Percentiles rank a stretch among this genome's conserved stretches.
These are phyloP conservation scores for Crotalaria pallida DNA, from an alignment of 306 rosid species.

Conservation along the genomic window DNA sequence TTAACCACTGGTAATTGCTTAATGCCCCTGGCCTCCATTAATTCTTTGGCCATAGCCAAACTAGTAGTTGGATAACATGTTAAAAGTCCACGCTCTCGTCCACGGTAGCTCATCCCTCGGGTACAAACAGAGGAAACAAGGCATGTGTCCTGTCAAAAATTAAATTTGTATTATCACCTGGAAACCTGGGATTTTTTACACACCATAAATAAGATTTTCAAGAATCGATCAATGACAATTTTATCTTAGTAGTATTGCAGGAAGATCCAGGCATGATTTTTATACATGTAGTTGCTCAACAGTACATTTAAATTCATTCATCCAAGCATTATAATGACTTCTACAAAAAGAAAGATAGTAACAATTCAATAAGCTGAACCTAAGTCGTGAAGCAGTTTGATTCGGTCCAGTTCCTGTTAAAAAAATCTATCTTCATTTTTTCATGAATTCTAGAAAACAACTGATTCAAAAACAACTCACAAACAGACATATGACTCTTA, in stretches of 20 bases:
- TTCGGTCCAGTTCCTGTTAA: background rate
- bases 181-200: background rate
- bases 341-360: background rate
- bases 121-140: slow-evolving; percentile 85
- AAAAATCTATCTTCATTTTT: background rate
- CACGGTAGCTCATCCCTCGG: slow-evolving; percentile 76
- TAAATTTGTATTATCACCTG: background rate
- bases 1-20: slow-evolving; percentile 92
- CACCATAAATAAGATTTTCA: background rate
- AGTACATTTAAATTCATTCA: background rate
- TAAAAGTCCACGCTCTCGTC: slow-evolving; percentile 70
- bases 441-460: background rate
- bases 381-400: background rate
- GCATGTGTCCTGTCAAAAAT: slow-evolving; percentile 49
- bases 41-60: slow-evolving; percentile 82
- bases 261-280: slow-evolving; percentile 8
- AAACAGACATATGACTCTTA: background rate
- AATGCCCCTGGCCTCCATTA: slow-evolving; percentile 93
- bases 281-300: background rate
- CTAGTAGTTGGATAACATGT: slow-evolving; percentile 77
- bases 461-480: background rate
- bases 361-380: background rate
- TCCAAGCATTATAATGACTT: background rate
- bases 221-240: background rate
- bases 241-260: background rate